Evolutionary conservation across 192 early-diverging fungal genomes (phyloP).

Genomic region (Haplosporangium gracile): DNA sequence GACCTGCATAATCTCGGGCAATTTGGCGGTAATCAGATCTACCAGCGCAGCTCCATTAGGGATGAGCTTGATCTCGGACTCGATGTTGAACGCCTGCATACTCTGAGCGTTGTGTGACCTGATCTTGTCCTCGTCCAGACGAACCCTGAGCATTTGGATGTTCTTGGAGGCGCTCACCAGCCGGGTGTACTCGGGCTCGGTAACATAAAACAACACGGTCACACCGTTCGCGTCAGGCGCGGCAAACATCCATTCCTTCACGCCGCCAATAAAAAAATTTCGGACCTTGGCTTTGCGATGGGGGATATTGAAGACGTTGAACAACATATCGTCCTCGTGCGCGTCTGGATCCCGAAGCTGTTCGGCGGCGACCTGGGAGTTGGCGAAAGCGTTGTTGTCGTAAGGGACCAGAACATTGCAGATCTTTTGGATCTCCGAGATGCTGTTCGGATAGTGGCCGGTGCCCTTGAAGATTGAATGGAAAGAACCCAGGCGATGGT

Average conservation of each 20-base stretch:
- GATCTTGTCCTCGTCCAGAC: not conserved
- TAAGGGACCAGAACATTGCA: slow-evolving; percentile 14
- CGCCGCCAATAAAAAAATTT: not conserved
- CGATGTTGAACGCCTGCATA: not conserved
- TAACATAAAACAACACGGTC: not conserved
- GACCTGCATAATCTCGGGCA: slow-evolving; percentile 6
- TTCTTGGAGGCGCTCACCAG: slow-evolving; percentile 14
- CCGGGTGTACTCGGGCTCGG: not conserved
- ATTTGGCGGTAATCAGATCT: not conserved
- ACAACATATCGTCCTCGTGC: not conserved
- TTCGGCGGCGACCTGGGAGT: not conserved
- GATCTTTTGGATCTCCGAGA: slow-evolving; percentile 13
- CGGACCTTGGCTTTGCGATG: not conserved
- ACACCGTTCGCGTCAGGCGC: not conserved
- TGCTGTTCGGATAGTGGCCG: slow-evolving; percentile 4
- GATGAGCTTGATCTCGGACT: not conserved
- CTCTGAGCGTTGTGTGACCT: not conserved
- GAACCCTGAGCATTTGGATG: slow-evolving; percentile 1
- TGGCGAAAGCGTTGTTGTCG: not conserved
- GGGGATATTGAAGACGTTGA: not conserved
- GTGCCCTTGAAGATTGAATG: slow-evolving; percentile 11
- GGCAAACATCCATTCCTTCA: not conserved
- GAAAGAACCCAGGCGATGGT: slow-evolving; percentile 15
- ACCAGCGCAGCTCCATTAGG: slow-evolving; percentile 7
- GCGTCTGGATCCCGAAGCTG: slow-evolving; percentile 6